Base-by-base conservation (phyloP, 192 early-diverging fungal genomes). In the Podila clonocystis region DNA sequence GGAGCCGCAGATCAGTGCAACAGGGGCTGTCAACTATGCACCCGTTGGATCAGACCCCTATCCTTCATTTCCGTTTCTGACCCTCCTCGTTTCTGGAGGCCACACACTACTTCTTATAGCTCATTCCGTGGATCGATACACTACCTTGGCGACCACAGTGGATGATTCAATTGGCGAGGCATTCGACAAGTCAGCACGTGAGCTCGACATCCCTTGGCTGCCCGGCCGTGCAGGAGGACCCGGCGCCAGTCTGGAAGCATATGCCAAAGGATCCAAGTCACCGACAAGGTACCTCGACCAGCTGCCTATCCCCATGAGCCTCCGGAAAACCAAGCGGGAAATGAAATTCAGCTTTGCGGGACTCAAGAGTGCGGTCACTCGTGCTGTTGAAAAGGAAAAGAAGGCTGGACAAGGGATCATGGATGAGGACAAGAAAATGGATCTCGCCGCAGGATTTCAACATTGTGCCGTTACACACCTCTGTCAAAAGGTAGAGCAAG, bases 121-220 rank as follows among this genome's bases (percentile, higher is more conserved):
- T 0, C 87, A 91, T 58, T 84, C 67, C 29, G 86, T 94, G 50
- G 85, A 87, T 69, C 65, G 86, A 9, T 90, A 94, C 75, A 86
- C 87, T 34, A 75, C 86, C 36, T 70, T 95, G 28, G 93, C 90
- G 36, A 83, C 89, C 15, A 94, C 94, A 17, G 70, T 89, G 31
- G 94, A 94, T 83, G 91, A 93, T 79, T 92, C 92, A 29, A 85
- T 93, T 15, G 93, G 94, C 31, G 93, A 94, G 67, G 93, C 94
- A 20, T 93, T 93, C 72, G 94, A 95, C 75, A 95, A 93, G 76
- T 89, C 88, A 7, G 89, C 93, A 3, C 86, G 94, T 6, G 83
- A 89, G n/a, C 84, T 95, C 28, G 68, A 73, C 19, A 67, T 95
- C 12, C 86, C 87, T 26, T 95, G 94, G 94, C 50, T 86, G 15